These are phyloP conservation scores for Candida pseudofarinosa DNA, from an alignment of 805 yeast species.

Conservation along the genomic window DNA sequence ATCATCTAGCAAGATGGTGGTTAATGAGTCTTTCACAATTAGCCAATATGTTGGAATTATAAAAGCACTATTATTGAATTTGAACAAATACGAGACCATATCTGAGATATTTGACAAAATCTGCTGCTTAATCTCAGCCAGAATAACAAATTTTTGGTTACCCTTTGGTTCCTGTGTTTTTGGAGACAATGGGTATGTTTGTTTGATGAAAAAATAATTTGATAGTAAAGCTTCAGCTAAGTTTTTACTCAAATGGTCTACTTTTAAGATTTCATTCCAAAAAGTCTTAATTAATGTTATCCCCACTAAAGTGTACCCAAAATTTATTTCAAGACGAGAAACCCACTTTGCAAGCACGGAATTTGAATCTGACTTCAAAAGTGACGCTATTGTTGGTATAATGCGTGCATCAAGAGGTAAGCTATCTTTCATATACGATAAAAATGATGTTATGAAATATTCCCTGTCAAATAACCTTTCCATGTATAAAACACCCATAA, in stretches of 20 bases:
- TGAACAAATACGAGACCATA: slow-evolving; percentile 39
- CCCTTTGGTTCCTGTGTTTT: slow-evolving; percentile 1
- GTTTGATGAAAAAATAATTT: slow-evolving; percentile 39
- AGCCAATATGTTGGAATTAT: slow-evolving; percentile 65
- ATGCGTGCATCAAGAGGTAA: slow-evolving; percentile 26
- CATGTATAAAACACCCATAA: slow-evolving; percentile 61
- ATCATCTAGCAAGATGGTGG: slow-evolving; percentile 29
- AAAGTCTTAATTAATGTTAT: slow-evolving; percentile 56
- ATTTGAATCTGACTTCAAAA: slow-evolving; percentile 16
- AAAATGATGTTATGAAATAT: slow-evolving; percentile 59
- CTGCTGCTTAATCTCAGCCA: slow-evolving; percentile 18
- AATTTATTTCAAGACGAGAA: slow-evolving; percentile 22
- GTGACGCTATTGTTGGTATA: slow-evolving; percentile 20
- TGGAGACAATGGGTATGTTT: slow-evolving; percentile 12
- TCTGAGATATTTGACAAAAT: slow-evolving; percentile 25
- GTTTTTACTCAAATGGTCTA: slow-evolving; percentile 59
- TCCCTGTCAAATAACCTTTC: slow-evolving; percentile 64
- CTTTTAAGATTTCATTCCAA: slow-evolving; percentile 62
- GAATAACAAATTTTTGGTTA: slow-evolving; percentile 1
- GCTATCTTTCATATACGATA: slow-evolving; percentile 45
- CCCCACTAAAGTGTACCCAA: slow-evolving; percentile 32
- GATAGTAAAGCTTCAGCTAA: slow-evolving; percentile 57
- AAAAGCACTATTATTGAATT: slow-evolving; percentile 53
- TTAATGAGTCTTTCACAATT: slow-evolving; percentile 45
- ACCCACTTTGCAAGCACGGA: slow-evolving; percentile 8